A percentile compares a stretch with the other conserved stretches of the same genome.
phyloP scores from a whole-genome alignment of 2,329 filamentous ascomycete genomes.

The Diplodia intermedia region DNA sequence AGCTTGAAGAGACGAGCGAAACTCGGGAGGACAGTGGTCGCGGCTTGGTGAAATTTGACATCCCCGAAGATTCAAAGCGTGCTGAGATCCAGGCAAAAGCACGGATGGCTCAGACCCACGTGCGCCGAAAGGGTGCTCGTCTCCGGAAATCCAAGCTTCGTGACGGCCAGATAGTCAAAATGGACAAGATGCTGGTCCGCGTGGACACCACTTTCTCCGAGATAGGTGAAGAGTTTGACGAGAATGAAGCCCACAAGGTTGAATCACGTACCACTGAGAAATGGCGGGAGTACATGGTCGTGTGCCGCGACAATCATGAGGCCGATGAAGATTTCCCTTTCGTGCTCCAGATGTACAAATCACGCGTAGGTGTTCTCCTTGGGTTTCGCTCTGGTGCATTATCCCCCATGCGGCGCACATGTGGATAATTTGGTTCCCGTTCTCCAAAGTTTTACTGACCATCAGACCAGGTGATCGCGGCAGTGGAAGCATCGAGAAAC shows the following conservation, averaged over 20 bases:
- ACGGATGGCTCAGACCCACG: constrained; percentile 49
- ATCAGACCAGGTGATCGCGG: constrained; percentile 60
- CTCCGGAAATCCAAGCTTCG: constrained; percentile 52
- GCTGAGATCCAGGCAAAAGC: constrained; percentile 49
- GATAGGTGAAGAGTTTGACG: constrained; percentile 66
- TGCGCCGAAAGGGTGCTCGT: constrained; percentile 44
- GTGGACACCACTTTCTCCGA: constrained; percentile 62
- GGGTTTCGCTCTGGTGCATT: not conserved
- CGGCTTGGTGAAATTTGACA: constrained; percentile 52
- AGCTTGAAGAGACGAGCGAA: not conserved
- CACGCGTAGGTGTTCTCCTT: constrained; percentile 51
- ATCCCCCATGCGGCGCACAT: not conserved
- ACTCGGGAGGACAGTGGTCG: constrained; percentile 35
- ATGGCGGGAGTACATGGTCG: constrained; percentile 69
- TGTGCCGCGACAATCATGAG: constrained; percentile 64
- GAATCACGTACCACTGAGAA: constrained; percentile 66
- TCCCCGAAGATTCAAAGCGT: constrained; percentile 50
- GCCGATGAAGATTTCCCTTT: constrained; percentile 57
- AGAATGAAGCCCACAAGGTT: constrained; percentile 66
- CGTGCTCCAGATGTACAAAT: constrained; percentile 66
- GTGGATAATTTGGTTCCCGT: not conserved
- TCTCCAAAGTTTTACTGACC: not conserved
- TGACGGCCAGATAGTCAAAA: constrained; percentile 70
- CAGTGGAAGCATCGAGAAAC: constrained; percentile 60
- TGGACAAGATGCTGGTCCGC: constrained; percentile 71